These are phyloP conservation scores for Rhodotorula glutinis DNA, from an alignment of 1,284 basidiomycete genomes.

Conservation along the genomic window DNA sequence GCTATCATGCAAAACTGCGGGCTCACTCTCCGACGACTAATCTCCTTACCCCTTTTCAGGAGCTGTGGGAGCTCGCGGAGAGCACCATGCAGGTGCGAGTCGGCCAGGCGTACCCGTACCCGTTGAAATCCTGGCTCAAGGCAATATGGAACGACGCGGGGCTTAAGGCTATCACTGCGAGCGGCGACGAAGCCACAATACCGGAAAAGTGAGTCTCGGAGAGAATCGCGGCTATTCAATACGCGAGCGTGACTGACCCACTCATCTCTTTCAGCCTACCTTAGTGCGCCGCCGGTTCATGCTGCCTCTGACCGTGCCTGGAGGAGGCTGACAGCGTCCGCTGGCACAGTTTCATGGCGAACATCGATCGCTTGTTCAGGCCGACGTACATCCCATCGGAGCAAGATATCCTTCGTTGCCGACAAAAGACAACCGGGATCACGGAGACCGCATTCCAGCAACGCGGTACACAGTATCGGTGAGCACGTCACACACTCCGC, in stretches of 20 bases:
- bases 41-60: constrained; percentile 18
- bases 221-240: not conserved
- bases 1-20: not conserved
- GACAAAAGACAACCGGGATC: constrained; percentile 96
- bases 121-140: constrained; percentile 64
- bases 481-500: not conserved
- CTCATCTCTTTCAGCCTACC: constrained; percentile 9
- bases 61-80: constrained; percentile 22
- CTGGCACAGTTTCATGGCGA: constrained; percentile 61
- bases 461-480: constrained; percentile 42
- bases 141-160: constrained; percentile 73
- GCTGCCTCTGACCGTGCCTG: not conserved
- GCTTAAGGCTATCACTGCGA: constrained; percentile 66
- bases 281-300: constrained; percentile 22
- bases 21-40: not conserved
- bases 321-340: not conserved
- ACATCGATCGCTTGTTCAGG: constrained; percentile 68
- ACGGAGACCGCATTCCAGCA: constrained; percentile 82
- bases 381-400: constrained; percentile 69
- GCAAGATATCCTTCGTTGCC: constrained; percentile 87
- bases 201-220: constrained; percentile 57
- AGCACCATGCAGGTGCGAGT: not conserved
- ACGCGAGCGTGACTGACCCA: too few relatives aligned
- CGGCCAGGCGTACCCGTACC: constrained; percentile 69
- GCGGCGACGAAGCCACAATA: constrained; percentile 73